These are phyloP conservation scores for Volutella citrinella DNA, from an alignment of 2,329 filamentous ascomycete genomes.

Conservation along the genomic window DNA sequence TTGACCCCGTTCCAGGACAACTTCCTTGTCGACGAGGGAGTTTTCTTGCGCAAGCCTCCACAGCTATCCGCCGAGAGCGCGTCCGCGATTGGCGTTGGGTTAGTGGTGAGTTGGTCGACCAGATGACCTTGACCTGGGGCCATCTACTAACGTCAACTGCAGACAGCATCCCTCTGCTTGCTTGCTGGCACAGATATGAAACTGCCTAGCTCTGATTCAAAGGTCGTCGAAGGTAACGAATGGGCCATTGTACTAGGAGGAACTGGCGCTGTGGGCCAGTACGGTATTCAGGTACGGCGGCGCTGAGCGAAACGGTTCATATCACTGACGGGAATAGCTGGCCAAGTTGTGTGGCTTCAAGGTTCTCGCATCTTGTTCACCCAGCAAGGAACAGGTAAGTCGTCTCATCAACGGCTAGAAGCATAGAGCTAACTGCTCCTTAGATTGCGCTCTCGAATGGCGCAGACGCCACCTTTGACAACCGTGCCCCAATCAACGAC, in stretches of 20 bases:
- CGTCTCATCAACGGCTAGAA: no score
- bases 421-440: neutral
- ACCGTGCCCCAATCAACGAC: constrained; percentile 23
- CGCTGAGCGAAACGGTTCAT: rapidly evolving
- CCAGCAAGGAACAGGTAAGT: constrained; percentile 24
- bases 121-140: neutral
- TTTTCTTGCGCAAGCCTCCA: constrained; percentile 28
- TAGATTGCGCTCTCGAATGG: constrained; percentile 27
- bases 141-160: neutral
- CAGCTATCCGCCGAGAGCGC: constrained; percentile 28
- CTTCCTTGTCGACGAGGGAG: constrained; percentile 34
- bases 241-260: constrained; percentile 37
- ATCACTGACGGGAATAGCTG: constrained; percentile 21
- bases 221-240: constrained; percentile 22
- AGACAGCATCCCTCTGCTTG: constrained; percentile 34
- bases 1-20: constrained; percentile 36
- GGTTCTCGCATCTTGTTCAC: constrained; percentile 34
- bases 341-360: constrained; percentile 34
- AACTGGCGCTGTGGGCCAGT: constrained; percentile 33
- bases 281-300: constrained; percentile 24
- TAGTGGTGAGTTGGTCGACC: constrained; percentile 30
- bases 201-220: constrained; percentile 16
- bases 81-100: constrained; percentile 33
- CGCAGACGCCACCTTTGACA: constrained; percentile 31
- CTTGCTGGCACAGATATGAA: constrained; percentile 24